Conservation (phyloP, 2,329 filamentous ascomycete species). For the Monilinia fructicola region DNA sequence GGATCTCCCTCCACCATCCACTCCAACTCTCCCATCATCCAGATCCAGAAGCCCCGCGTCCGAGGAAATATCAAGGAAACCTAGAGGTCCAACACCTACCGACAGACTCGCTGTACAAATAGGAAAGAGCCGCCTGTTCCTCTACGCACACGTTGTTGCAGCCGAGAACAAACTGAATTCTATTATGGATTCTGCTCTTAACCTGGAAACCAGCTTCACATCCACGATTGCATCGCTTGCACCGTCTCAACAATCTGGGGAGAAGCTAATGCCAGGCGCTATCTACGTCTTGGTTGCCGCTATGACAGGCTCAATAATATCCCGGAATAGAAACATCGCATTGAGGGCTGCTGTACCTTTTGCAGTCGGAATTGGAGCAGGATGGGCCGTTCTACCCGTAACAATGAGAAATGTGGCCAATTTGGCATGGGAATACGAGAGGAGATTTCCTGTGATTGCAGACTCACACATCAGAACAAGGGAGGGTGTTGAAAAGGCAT, state of each 20-base stretch:
- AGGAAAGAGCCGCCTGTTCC: constrained; percentile 72
- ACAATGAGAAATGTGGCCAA: constrained; percentile 88
- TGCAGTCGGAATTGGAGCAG: constrained; percentile 77
- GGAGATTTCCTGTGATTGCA: constrained; percentile 78
- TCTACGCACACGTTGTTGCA: constrained; percentile 71
- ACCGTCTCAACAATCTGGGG: constrained; percentile 79
- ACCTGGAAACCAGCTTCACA: constrained; percentile 87
- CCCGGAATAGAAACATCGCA: constrained; percentile 82
- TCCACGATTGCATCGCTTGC: constrained; percentile 85
- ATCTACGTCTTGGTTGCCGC: constrained; percentile 91
- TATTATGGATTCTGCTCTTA: constrained; percentile 75
- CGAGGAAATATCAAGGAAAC: constrained; percentile 34
- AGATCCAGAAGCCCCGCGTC: constrained; percentile 27
- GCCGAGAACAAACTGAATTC: constrained; percentile 83
- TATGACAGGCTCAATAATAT: constrained; percentile 92
- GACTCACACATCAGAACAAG: constrained; percentile 75
- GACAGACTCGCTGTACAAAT: constrained; percentile 85
- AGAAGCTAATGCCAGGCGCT: constrained; percentile 83
- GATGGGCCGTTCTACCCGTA: constrained; percentile 80
- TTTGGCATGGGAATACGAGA: constrained; percentile 89
- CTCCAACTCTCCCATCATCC: constrained; percentile 30
- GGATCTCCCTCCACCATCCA: constrained; percentile 42
- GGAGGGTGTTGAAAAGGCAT: constrained; percentile 66
- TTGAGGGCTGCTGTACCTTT: constrained; percentile 75
- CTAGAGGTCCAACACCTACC: constrained; percentile 70